Percentiles rank a stretch among this genome's conserved stretches.
These are phyloP conservation scores for Glonium stellatum DNA, from an alignment of 495 filamentous ascomycete genomes.

Conservation along the genomic window DNA sequence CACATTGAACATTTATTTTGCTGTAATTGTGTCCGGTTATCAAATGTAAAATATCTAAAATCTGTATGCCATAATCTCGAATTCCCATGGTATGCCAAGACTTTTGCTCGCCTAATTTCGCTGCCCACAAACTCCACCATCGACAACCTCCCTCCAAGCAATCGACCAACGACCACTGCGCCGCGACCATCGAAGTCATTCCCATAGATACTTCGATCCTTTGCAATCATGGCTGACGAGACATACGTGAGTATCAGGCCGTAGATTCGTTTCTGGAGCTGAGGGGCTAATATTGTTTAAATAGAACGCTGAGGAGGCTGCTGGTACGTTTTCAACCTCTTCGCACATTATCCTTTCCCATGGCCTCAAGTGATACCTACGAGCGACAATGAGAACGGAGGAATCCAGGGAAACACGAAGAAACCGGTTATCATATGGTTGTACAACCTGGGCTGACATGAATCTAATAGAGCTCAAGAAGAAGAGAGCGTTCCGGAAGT, in stretches of 20 bases:
- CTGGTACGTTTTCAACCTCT: conserved; percentile 50
- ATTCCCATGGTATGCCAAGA: not conserved
- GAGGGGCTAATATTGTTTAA: conserved; percentile 40
- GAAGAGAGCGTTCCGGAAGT: conserved; percentile 99
- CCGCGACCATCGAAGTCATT: conserved; percentile 24
- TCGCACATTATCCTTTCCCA: not conserved
- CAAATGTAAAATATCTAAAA: too few relatives aligned
- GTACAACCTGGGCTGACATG: conserved; percentile 38
- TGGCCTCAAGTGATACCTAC: not conserved
- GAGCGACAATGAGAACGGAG: not conserved
- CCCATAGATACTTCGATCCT: conserved; percentile 20
- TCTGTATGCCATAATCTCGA: not conserved
- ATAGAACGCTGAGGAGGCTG: conserved; percentile 90
- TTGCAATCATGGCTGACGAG: conserved; percentile 83
- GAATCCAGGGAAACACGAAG: not conserved
- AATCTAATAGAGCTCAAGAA: conserved; percentile 78
- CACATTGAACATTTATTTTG: too few relatives aligned
- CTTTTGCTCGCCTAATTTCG: not conserved
- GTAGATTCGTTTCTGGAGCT: conserved; percentile 3
- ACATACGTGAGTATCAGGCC: conserved; percentile 70
- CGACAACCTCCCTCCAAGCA: conserved; percentile 4
- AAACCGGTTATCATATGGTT: not conserved
- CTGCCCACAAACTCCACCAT: not conserved
- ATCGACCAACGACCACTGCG: conserved; percentile 2
- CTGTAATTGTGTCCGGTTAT: too few relatives aligned